Evolutionary conservation across 805 yeast species (phyloP).

Genomic region (Saccharomycopsis guyanensis): DNA sequence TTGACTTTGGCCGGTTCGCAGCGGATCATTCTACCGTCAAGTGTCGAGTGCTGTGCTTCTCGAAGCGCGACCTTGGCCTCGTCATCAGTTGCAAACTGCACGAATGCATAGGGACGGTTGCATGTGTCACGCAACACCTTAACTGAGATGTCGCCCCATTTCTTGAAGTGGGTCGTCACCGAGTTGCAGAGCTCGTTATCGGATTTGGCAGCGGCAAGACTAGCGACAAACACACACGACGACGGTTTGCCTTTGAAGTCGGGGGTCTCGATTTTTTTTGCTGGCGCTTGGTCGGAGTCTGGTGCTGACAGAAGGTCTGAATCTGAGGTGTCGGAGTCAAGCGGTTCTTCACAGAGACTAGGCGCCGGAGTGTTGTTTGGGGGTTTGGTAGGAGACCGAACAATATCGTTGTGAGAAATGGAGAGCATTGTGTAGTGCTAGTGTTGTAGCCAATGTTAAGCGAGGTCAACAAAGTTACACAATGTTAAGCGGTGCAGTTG

Average conservation of each 20-base stretch:
- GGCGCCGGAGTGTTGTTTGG: no score
- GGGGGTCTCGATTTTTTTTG: no score
- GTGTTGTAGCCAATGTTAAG: no score
- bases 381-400: no score
- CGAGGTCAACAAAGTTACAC: no score
- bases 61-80: conserved; percentile 64
- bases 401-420: no score
- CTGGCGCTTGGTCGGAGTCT: no score
- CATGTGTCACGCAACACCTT: conserved; percentile 78
- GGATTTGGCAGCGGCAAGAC: conserved; percentile 53
- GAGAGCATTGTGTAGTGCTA: no score
- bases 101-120: conserved; percentile 88
- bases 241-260: conserved; percentile 63
- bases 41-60: conserved; percentile 57
- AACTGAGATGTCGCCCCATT: conserved; percentile 68
- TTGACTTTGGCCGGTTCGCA: conserved; percentile 91
- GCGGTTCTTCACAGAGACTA: no score
- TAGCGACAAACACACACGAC: conserved; percentile 86
- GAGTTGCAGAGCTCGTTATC: conserved; percentile 70
- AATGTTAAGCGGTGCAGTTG: no score
- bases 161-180: conserved; percentile 57
- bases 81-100: conserved; percentile 65
- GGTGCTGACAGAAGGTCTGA: no score
- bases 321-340: no score
- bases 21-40: conserved; percentile 71